Evolutionary conservation across 345 rosid species (phyloP).

Genomic region (Sapria himalayana): DNA sequence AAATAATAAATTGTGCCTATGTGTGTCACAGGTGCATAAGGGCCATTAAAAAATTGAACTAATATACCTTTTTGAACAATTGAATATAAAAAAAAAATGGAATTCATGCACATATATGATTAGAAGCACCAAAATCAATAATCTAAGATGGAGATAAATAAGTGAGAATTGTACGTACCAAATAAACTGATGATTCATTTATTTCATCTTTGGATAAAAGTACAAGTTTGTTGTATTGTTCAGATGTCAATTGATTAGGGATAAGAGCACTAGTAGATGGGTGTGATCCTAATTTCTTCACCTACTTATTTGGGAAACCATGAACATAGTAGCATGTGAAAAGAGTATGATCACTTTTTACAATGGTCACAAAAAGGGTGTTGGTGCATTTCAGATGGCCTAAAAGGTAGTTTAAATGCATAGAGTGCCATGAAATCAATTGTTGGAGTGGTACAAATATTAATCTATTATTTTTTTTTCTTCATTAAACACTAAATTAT

Average conservation of each 20-base stretch:
- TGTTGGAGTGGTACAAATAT: background rate
- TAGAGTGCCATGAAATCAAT: background rate
- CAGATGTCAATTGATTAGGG: background rate
- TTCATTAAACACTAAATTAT: background rate
- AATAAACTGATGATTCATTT: too few relatives aligned
- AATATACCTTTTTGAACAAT: too few relatives aligned
- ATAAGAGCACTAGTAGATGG: background rate
- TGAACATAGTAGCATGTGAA: background rate
- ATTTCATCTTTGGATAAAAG: too few relatives aligned
- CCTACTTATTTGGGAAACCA: background rate
- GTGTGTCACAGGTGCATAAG: too few relatives aligned
- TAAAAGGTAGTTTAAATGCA: background rate
- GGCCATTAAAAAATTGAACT: too few relatives aligned
- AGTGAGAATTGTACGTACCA: too few relatives aligned
- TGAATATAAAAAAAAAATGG: too few relatives aligned
- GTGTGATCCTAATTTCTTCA: background rate
- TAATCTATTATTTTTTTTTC: background rate
- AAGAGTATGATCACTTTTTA: background rate
- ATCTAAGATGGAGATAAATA: too few relatives aligned
- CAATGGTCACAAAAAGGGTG: background rate
- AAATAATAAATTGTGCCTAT: too few relatives aligned
- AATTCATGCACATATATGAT: too few relatives aligned
- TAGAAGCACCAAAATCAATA: too few relatives aligned
- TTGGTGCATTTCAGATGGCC: background rate
- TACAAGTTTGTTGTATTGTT: too few relatives aligned